Evolutionary conservation across 306 rosid genomes (phyloP).

Genomic region (Cicer judaicum): DNA sequence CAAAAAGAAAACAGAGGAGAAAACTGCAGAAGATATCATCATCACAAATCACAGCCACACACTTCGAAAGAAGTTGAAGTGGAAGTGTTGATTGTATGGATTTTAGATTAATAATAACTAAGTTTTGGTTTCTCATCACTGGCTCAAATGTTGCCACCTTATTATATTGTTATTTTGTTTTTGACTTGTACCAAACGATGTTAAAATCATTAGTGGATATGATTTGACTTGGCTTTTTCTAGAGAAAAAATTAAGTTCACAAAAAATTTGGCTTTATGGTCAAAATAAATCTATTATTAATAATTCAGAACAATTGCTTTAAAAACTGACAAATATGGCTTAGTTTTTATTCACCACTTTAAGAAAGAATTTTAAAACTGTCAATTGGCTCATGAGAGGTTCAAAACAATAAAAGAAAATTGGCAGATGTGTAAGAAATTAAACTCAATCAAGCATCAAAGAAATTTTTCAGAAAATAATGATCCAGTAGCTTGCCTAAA

Average conservation of each 20-base stretch:
- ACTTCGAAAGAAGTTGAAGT: conserved; percentile 38
- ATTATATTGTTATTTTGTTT: neutral
- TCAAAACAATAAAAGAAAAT: no score
- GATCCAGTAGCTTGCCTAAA: no score
- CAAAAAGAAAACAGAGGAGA: neutral
- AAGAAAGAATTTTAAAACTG: no score
- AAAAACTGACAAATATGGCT: no score
- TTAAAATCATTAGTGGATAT: neutral
- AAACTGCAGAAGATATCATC: neutral
- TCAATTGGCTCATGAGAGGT: no score
- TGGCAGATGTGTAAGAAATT: no score
- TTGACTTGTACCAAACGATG: neutral
- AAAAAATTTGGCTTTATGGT: no score
- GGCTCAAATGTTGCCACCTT: conserved; percentile 40
- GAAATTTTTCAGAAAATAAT: no score
- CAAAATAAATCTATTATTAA: no score
- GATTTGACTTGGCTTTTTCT: conserved; percentile 35
- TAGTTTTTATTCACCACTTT: no score
- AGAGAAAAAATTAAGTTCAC: neutral
- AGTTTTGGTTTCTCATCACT: neutral
- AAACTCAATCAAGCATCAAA: no score
- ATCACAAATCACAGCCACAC: conserved; percentile 41
- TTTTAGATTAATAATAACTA: neutral
- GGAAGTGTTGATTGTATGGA: neutral
- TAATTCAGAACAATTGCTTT: no score